These are phyloP conservation scores for Brettanomyces nanus DNA, from an alignment of 805 yeast genomes.

Conservation along the genomic window DNA sequence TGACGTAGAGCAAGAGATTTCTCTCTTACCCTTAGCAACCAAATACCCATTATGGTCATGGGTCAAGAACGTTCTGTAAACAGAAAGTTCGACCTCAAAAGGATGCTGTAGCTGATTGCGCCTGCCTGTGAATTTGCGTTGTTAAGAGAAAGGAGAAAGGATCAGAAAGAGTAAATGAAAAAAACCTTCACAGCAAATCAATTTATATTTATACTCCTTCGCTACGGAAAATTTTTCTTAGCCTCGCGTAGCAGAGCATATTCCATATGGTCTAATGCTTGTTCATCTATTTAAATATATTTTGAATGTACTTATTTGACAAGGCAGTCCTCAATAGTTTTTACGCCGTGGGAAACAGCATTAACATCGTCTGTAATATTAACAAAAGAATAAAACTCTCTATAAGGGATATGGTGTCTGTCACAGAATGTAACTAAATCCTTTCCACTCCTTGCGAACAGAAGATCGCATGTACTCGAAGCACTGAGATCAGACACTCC, in stretches of 20 bases:
- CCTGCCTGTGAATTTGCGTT: slow-evolving; percentile 52
- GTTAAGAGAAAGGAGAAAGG: slow-evolving; percentile 12
- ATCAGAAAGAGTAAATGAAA: no score
- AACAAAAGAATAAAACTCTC: slow-evolving; percentile 67
- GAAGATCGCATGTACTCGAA: slow-evolving; percentile 86
- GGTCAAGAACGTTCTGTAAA: slow-evolving; percentile 42
- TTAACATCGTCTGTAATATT: slow-evolving; percentile 64
- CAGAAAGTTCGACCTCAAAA: slow-evolving; percentile 51
- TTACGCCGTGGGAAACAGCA: slow-evolving; percentile 7
- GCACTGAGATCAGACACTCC: slow-evolving; percentile 95
- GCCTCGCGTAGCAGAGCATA: no score
- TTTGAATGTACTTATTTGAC: no score
- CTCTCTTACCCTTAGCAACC: slow-evolving; percentile 28
- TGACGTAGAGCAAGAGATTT: slow-evolving; percentile 6
- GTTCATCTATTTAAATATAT: no score
- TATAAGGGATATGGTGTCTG: slow-evolving; percentile 73
- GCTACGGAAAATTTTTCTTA: no score
- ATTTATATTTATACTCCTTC: no score
- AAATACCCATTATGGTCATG: slow-evolving; percentile 47
- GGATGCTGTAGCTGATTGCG: slow-evolving; percentile 42
- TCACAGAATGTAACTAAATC: slow-evolving; percentile 83
- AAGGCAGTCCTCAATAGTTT: background rate
- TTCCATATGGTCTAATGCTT: no score
- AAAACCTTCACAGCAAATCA: no score
- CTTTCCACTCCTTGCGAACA: slow-evolving; percentile 89